Base-by-base conservation (phyloP, 805 yeast species). In the Vanderwaltozyma yarrowii region DNA sequence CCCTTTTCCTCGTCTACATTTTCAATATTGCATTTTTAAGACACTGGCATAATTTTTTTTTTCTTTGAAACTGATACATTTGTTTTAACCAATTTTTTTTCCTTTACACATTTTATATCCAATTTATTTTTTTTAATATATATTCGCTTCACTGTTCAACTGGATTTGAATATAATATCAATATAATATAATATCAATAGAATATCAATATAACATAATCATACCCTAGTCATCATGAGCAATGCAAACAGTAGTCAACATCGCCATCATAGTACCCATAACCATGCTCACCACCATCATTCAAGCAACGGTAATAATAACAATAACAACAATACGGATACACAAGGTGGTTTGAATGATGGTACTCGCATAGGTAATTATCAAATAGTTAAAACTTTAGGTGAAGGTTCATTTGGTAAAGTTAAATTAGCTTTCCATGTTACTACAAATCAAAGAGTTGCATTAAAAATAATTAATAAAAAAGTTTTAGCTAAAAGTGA, bases 331-430 rank as follows among this genome's bases (percentile, higher is more conserved):
- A n/a, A n/a, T n/a, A n/a, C n/a, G n/a, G 31, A 18, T 17, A 34
- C 21, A 30, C 28, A 30, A 26, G 41, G 30, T 30, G 42, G 16
- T 41, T 52, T 16, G 38, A 47, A 27, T 15, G 60, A 54, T 24
- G 67, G 66, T 8, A 61, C 66, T 14, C 52, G 88, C 41, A 85
- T 92, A 36, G 98, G 97, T 15, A 81, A 89, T 48, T 88, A 89
- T 64, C 96, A 88, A 59, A 80, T 88, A 37, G 83, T 88, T 49
- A 84, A 87, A 58, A 87, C 95, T 3, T 67, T 88, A 17, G 97
- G 97, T 27, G 96, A 88, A 57, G 97, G 97, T 18, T 87, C 96
- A 0, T 88, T 88, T 57, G 97, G 97, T 52, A 89, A 89, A 57
- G 97, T 88, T 46, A 88, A 88, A 58, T 68, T 88, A 50, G 94